phyloP scores from a whole-genome alignment of 192 early-diverging fungal species.

The Coemansia sp. region DNA sequence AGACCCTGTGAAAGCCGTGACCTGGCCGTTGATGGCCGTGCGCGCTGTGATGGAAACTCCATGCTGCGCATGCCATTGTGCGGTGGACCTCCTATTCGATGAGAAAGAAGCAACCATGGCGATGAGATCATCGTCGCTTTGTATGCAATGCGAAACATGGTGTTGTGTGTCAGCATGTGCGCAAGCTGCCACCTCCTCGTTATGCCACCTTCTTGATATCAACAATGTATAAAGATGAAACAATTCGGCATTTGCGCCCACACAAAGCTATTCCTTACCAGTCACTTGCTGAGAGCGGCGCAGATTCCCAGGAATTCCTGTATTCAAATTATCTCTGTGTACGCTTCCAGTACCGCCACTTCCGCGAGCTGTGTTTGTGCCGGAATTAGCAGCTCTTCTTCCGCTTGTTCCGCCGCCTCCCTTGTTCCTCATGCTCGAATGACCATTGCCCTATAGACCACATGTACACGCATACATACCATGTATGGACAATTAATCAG shows the following conservation, averaged over 20 bases:
- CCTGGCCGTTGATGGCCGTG: constrained; percentile 32
- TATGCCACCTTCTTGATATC: not conserved
- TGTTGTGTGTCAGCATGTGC: not conserved
- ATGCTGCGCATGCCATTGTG: constrained; percentile 20
- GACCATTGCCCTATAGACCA: constrained; percentile 37
- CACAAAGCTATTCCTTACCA: not conserved
- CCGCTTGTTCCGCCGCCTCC: constrained; percentile 16
- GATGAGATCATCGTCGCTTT: not conserved
- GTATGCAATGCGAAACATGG: not conserved
- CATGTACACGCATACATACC: constrained; percentile 1
- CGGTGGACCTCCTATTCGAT: constrained; percentile 8
- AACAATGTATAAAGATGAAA: not conserved
- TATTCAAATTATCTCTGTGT: constrained; percentile 26
- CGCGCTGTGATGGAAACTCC: constrained; percentile 25
- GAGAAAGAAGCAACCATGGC: not conserved
- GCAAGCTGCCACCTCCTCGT: not conserved
- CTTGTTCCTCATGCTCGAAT: constrained; percentile 29
- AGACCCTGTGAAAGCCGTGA: constrained; percentile 44
- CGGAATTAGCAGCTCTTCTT: constrained; percentile 5
- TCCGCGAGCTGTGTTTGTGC: constrained; percentile 12
- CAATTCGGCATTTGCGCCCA: not conserved
- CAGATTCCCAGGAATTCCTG: constrained; percentile 16
- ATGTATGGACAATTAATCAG: not conserved
- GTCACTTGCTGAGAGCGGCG: constrained; percentile 31
- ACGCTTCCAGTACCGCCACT: constrained; percentile 8